Evolutionary conservation across 371 early-diverging fungal genomes (phyloP).

Genomic region (Mucor circinelloides): DNA sequence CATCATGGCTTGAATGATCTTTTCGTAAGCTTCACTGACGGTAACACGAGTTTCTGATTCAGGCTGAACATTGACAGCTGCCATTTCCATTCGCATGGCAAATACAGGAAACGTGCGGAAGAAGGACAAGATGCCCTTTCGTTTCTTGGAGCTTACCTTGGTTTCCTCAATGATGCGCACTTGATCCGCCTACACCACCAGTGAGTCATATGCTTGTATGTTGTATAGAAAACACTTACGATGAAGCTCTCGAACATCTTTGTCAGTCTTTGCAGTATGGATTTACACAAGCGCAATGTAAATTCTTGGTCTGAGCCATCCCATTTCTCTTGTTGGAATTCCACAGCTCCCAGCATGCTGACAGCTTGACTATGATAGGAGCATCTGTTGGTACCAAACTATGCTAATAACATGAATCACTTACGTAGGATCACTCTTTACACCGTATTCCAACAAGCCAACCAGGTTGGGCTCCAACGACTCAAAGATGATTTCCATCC

Average conservation of each 20-base stretch:
- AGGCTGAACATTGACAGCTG: conserved; percentile 53
- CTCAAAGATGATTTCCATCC: conserved; percentile 86
- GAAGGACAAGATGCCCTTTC: conserved; percentile 86
- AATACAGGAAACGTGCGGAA: conserved; percentile 90
- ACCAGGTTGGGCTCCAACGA: conserved; percentile 74
- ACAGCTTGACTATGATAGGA: conserved; percentile 56
- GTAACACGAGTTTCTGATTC: conserved; percentile 70
- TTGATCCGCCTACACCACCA: conserved; percentile 71
- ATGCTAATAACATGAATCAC: conserved; percentile 12
- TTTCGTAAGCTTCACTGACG: conserved; percentile 82
- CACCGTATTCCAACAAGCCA: conserved; percentile 74
- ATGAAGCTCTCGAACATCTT: conserved; percentile 81
- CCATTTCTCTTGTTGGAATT: conserved; percentile 71
- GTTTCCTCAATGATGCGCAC: conserved; percentile 89
- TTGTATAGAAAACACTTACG: conserved; percentile 34
- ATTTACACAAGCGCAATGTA: conserved; percentile 66
- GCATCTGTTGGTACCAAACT: background rate
- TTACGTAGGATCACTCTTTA: conserved; percentile 79
- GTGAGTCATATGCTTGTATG: background rate
- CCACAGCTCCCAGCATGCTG: conserved; percentile 84
- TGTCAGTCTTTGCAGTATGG: conserved; percentile 64
- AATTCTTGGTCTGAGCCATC: conserved; percentile 66
- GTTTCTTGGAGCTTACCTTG: conserved; percentile 84
- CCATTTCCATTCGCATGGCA: conserved; percentile 74
- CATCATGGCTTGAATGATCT: conserved; percentile 84